Conservation (phyloP, 2,329 filamentous ascomycete genomes). For the Gnomoniopsis sp. region DNA sequence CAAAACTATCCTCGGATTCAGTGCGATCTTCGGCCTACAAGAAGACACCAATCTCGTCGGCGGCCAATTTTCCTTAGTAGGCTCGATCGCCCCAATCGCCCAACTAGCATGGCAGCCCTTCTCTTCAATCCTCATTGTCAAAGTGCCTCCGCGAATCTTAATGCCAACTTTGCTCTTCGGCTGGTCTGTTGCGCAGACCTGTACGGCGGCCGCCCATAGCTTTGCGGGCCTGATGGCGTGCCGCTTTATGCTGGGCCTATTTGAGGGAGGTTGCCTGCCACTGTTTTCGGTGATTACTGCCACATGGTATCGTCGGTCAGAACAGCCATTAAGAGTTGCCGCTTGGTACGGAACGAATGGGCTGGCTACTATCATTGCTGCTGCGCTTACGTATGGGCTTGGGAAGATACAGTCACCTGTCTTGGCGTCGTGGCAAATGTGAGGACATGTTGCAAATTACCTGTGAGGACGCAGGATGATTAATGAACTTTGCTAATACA, state of each 20-base stretch:
- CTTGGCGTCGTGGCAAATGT: conserved; percentile 38
- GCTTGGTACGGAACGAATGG: conserved; percentile 67
- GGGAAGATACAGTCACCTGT: conserved; percentile 43
- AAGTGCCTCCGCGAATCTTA: conserved; percentile 55
- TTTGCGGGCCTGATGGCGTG: conserved; percentile 25
- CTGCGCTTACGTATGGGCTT: conserved; percentile 53
- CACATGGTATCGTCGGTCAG: conserved; percentile 45
- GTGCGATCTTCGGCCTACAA: conserved; percentile 52
- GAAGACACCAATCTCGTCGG: conserved; percentile 48
- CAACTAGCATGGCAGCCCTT: conserved; percentile 61
- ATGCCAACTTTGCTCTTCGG: conserved; percentile 48
- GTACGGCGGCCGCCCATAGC: conserved; percentile 26
- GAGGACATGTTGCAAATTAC: conserved; percentile 17
- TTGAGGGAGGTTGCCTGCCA: conserved; percentile 38
- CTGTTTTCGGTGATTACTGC: conserved; percentile 44
- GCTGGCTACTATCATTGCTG: conserved; percentile 53
- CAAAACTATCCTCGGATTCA: conserved; percentile 55
- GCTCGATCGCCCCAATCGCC: conserved; percentile 56
- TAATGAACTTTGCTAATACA: no score
- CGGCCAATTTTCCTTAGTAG: conserved; percentile 54
- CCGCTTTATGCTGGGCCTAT: conserved; percentile 32
- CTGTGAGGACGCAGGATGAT: no score
- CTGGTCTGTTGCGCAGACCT: conserved; percentile 41
- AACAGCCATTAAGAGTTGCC: conserved; percentile 61
- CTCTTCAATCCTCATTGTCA: conserved; percentile 57